These are phyloP conservation scores for Casaregolazyma suthepensis DNA, from an alignment of 1,139 yeast species.

Conservation along the genomic window DNA sequence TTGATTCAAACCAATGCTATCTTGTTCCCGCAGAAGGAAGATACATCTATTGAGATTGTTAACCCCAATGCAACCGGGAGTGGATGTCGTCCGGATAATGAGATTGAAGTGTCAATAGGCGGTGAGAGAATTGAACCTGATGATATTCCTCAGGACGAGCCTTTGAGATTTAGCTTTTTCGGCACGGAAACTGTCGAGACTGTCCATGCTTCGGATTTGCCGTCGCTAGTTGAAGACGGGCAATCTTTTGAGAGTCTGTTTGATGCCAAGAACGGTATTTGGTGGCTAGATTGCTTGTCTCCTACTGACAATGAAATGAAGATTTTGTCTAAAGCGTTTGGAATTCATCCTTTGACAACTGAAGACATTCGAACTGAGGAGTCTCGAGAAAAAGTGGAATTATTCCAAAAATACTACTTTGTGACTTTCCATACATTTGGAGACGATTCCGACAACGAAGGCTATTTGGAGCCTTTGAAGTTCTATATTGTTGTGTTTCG, in stretches of 20 bases:
- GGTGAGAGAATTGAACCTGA: constrained; percentile 4
- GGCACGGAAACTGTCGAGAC: constrained; percentile 80
- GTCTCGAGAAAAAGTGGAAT: constrained; percentile 88
- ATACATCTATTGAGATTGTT: background rate
- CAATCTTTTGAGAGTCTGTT: constrained; percentile 63
- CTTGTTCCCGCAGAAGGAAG: background rate
- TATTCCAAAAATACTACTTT: constrained; percentile 82
- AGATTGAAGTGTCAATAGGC: background rate
- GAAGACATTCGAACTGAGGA: constrained; percentile 94
- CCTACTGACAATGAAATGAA: constrained; percentile 97
- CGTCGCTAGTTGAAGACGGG: constrained; percentile 61
- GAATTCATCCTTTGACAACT: constrained; percentile 90
- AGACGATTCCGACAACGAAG: constrained; percentile 56
- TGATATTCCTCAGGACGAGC: background rate
- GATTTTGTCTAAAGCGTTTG: constrained; percentile 80
- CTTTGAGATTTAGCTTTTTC: constrained; percentile 70
- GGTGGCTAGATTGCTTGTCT: constrained; percentile 86
- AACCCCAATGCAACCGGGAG: background rate
- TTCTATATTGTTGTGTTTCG: constrained; percentile 84
- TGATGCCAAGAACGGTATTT: constrained; percentile 49
- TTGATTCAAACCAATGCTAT: background rate
- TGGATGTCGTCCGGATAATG: background rate
- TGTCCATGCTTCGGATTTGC: constrained; percentile 79
- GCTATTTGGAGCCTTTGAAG: constrained; percentile 79
- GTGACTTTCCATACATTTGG: constrained; percentile 93